Evolutionary conservation across 192 early-diverging fungal species (phyloP).

Genomic region (Anaeromyces robustus): DNA sequence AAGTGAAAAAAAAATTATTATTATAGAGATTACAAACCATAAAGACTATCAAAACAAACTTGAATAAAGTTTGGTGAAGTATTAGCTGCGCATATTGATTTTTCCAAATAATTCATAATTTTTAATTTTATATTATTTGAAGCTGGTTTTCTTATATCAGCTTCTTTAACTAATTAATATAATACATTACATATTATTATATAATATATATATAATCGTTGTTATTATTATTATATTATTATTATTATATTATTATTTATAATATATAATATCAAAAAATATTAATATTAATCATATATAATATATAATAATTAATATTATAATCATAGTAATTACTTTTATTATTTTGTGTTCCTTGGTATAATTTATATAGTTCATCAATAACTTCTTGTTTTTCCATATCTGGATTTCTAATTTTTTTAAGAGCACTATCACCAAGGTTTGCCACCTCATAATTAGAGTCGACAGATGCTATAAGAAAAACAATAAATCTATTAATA

Average conservation of each 20-base stretch:
- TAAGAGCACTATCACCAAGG: constrained; percentile 66
- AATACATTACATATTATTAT: too few species aligned
- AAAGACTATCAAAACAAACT: constrained; percentile 65
- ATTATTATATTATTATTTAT: too few species aligned
- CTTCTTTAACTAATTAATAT: constrained; percentile 2
- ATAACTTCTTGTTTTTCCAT: constrained; percentile 47
- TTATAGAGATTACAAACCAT: constrained; percentile 35
- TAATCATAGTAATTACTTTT: not conserved
- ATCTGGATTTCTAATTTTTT: constrained; percentile 48
- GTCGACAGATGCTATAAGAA: constrained; percentile 48
- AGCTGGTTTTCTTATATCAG: constrained; percentile 14
- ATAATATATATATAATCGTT: too few species aligned
- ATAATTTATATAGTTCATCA: constrained; percentile 32
- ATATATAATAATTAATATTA: too few species aligned
- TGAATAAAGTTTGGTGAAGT: constrained; percentile 51
- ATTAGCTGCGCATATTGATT: constrained; percentile 52
- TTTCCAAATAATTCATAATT: constrained; percentile 40
- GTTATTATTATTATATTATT: too few species aligned
- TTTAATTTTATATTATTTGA: constrained; percentile 39
- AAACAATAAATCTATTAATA: constrained; percentile 40
- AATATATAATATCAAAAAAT: too few species aligned
- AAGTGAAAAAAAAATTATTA: too few species aligned
- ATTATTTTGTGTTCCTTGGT: constrained; percentile 30
- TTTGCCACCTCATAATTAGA: constrained; percentile 47
- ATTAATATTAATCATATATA: too few species aligned